Evolutionary conservation across 1,284 basidiomycete species (phyloP), one percentile per base, ranked within the genome.

Genomic region (Pseudozyma sp.): DNA sequence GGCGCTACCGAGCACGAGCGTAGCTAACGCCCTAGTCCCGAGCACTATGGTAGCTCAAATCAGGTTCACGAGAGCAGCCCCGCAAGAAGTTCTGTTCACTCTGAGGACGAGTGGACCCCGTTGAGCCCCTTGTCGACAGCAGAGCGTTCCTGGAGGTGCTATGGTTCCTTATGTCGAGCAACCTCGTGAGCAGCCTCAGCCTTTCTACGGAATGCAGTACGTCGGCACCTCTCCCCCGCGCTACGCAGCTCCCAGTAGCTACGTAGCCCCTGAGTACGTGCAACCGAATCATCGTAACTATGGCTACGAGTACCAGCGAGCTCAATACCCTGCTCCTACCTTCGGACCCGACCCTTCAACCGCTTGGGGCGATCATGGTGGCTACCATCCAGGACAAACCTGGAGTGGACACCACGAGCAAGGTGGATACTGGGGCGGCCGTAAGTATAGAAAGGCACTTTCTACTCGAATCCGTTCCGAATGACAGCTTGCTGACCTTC

Each of bases 121-220:
- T 25, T 42, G 39, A 53, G 38, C 52, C 52, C 31, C 52, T 54
- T 42, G 19, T 11, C 5, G 7, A 8, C 40, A 13, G 13, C 52
- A 54, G 10, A 36, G 35, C 31, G 19, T 9, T 19, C 35, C 11
- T 0, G 34, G 43, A 34, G 44, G 35, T n/a, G 52, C 40, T 42
- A 54, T 54, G 18, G 52, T 54, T 40, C 52, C 52, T 35, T 54
- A 9, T 31, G 25, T 31, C 6, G 25, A 31, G 16, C n/a, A 51
- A 2, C 21, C 42, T 19, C 13, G 40, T 43, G 21, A 40, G 18
- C 25, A 40, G 14, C 13, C 40, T 35, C 25, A 6, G 6, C 35
- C 13, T 5, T 38, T 36, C 35, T 18, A 19, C 10, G 49, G 49
- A 21, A 51, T 51, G 49, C 34, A 39, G 5, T 35, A 36, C 31